Conservation (phyloP, 2,329 filamentous ascomycete genomes). For the Colletotrichum spaethianum region DNA sequence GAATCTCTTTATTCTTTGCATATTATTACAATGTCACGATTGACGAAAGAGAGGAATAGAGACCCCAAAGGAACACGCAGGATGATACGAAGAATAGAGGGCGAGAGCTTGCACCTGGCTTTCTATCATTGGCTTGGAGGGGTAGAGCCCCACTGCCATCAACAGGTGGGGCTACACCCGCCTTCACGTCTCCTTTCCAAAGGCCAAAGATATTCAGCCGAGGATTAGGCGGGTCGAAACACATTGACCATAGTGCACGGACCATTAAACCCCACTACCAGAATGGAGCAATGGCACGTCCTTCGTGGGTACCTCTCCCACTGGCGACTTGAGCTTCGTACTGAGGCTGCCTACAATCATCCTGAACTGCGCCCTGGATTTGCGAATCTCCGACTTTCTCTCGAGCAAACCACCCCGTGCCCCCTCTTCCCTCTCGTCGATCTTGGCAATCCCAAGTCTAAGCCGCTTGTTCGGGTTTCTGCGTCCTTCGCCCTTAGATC, state of each 20-base stretch:
- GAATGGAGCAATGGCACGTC: slow-evolving; percentile 14
- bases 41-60: neutral
- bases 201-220: neutral
- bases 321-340: slow-evolving; percentile 23
- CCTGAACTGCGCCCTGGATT: neutral
- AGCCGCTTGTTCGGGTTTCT: neutral
- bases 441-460: neutral
- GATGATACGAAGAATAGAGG: neutral
- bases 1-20: too few species aligned
- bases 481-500: neutral
- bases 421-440: neutral
- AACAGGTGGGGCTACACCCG: neutral
- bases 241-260: slow-evolving; percentile 16
- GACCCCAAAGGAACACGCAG: neutral
- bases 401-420: neutral
- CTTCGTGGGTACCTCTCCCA: slow-evolving; percentile 3
- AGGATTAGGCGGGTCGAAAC: slow-evolving; percentile 21
- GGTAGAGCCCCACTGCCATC: neutral
- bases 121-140: slow-evolving; percentile 3
- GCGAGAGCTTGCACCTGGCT: slow-evolving; percentile 1
- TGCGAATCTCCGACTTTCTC: neutral
- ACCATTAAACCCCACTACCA: slow-evolving; percentile 25
- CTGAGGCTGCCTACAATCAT: slow-evolving; percentile 21
- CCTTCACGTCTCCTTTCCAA: neutral
- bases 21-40: neutral